These are phyloP conservation scores for Aspergillus fischeri DNA, from an alignment of 2,329 filamentous ascomycete species.

Conservation along the genomic window DNA sequence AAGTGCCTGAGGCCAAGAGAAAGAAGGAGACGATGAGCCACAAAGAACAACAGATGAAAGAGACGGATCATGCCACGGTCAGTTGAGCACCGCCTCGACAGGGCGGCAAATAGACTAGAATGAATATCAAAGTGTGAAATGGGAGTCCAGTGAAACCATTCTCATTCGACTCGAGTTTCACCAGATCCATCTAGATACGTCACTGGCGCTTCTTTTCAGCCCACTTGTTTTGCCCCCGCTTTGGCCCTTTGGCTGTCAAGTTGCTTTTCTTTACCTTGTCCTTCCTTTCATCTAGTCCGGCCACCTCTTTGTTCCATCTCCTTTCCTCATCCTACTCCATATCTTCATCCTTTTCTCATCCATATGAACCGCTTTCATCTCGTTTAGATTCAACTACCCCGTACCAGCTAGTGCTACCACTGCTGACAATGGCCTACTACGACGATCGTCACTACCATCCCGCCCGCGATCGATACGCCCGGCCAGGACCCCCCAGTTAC, in stretches of 20 bases:
- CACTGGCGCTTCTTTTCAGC: neutral
- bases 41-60: too few relatives aligned
- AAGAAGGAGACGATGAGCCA: neutral
- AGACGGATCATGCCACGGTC: neutral
- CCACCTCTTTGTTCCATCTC: conserved; percentile 6
- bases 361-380: neutral
- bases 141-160: neutral
- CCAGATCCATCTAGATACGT: neutral
- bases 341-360: conserved; percentile 1
- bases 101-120: too few relatives aligned
- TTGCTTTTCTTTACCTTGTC: neutral
- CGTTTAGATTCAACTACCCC: neutral
- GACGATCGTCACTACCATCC: conserved; percentile 28
- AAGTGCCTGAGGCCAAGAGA: neutral
- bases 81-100: neutral
- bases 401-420: neutral
- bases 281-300: conserved; percentile 4
- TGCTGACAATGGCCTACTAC: conserved; percentile 34
- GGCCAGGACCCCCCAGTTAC: conserved; percentile 19
- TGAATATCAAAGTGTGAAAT: too few relatives aligned
- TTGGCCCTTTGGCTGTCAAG: neutral
- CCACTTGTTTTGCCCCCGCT: neutral
- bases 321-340: neutral
- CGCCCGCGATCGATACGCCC: conserved; percentile 29
- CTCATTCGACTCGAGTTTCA: neutral